A percentile compares a stretch with the other conserved stretches of the same genome.
These are phyloP conservation scores for Amanita jacksonii DNA, from an alignment of 768 basidiomycete species.

Conservation along the genomic window DNA sequence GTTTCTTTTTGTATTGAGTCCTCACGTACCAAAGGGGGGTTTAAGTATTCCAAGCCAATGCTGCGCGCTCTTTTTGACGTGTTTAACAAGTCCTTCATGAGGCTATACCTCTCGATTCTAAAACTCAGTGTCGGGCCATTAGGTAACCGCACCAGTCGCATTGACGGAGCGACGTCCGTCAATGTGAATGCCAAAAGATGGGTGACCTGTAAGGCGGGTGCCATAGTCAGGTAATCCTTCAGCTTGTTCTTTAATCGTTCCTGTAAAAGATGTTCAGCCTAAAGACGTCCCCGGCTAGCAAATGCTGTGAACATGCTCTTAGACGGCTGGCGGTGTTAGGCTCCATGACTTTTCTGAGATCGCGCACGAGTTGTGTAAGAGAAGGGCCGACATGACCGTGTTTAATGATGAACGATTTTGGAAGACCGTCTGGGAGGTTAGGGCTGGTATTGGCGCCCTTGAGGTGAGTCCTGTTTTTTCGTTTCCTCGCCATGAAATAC, in stretches of 20 bases:
- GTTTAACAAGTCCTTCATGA: slow-evolving; percentile 76
- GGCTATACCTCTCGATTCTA: slow-evolving; percentile 83
- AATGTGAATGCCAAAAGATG: slow-evolving; percentile 90
- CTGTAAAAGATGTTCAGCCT: slow-evolving; percentile 29
- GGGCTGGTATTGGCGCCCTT: slow-evolving; percentile 39
- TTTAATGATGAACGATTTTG: slow-evolving; percentile 95
- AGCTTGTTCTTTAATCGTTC: slow-evolving; percentile 86
- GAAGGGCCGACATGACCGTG: slow-evolving; percentile 89
- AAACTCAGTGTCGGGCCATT: slow-evolving; percentile 92
- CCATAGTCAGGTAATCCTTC: slow-evolving; percentile 91
- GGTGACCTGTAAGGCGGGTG: slow-evolving; percentile 82
- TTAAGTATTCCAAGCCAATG: slow-evolving; percentile 83
- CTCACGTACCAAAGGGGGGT: slow-evolving; percentile 73
- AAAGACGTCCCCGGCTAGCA: background rate
- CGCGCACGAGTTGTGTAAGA: slow-evolving; percentile 80
- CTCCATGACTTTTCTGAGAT: slow-evolving; percentile 94
- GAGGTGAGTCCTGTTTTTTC: slow-evolving; percentile 77
- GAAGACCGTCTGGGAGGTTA: slow-evolving; percentile 28
- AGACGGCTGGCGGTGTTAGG: slow-evolving; percentile 93
- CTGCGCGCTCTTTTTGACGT: slow-evolving; percentile 59
- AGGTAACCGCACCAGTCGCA: slow-evolving; percentile 81
- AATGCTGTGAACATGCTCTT: slow-evolving; percentile 41
- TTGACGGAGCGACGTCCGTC: slow-evolving; percentile 73
- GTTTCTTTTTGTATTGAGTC: background rate
- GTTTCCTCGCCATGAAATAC: slow-evolving; percentile 57